Evolutionary conservation across 306 rosid species (phyloP).

Genomic region (Vigna mungo): DNA sequence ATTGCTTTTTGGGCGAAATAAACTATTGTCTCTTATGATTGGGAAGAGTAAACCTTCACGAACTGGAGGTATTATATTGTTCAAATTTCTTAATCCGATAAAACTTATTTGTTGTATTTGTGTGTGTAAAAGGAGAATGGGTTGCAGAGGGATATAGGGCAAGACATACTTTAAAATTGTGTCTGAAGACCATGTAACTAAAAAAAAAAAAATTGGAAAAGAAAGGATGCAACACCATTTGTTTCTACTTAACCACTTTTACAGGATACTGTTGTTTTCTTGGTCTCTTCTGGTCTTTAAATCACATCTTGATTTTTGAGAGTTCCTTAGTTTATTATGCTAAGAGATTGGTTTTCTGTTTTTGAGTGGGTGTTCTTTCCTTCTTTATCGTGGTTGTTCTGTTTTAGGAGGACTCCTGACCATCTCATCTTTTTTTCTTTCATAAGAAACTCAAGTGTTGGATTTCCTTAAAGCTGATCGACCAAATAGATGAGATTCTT

Average conservation of each 20-base stretch:
- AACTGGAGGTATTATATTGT: constrained; percentile 45
- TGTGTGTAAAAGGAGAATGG: not conserved
- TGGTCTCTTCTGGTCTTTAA: not conserved
- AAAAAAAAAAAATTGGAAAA: not conserved
- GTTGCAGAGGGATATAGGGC: not conserved
- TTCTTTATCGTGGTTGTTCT: not conserved
- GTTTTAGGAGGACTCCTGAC: not conserved
- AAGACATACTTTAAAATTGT: constrained; percentile 3
- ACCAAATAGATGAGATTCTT: constrained; percentile 14
- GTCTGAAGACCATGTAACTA: not conserved
- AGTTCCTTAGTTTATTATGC: not conserved
- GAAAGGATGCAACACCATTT: not conserved
- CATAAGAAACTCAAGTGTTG: not conserved
- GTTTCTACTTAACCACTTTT: not conserved
- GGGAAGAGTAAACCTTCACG: constrained; percentile 48
- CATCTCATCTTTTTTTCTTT: not conserved
- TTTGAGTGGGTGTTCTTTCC: constrained; percentile 1
- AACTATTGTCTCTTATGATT: constrained; percentile 49
- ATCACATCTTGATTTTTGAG: not conserved
- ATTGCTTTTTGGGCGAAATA: constrained; percentile 56
- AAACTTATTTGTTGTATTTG: not conserved
- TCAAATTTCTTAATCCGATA: constrained; percentile 10
- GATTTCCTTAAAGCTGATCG: constrained; percentile 6
- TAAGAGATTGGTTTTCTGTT: not conserved
- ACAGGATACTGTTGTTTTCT: not conserved